Evolutionary conservation across 2,329 filamentous ascomycete species (phyloP).

Genomic region (Pseudogymnoascus sp.): DNA sequence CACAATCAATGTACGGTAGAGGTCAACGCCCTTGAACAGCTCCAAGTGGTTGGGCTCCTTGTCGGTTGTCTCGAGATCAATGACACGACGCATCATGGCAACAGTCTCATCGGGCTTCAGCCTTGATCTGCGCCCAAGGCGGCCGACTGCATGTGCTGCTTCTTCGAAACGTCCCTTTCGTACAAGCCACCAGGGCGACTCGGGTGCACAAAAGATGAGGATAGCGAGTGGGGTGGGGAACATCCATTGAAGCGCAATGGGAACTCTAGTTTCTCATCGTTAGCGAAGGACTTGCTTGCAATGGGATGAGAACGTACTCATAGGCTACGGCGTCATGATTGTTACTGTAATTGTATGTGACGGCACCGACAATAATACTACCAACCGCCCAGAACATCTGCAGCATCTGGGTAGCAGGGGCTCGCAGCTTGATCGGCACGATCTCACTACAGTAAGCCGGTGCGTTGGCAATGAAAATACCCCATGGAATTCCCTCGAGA

Average conservation of each 20-base stretch:
- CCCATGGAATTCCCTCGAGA: conserved; percentile 56
- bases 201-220: conserved; percentile 35
- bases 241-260: conserved; percentile 45
- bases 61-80: conserved; percentile 41
- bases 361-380: conserved; percentile 49
- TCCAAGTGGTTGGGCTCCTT: conserved; percentile 39
- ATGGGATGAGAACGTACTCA: conserved; percentile 30
- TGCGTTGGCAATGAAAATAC: conserved; percentile 57
- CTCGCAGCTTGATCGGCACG: conserved; percentile 49
- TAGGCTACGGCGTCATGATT: conserved; percentile 29
- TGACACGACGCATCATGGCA: conserved; percentile 50
- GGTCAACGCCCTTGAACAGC: conserved; percentile 47
- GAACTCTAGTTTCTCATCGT: conserved; percentile 32
- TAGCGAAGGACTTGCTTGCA: conserved; percentile 14
- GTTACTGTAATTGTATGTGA: conserved; percentile 45
- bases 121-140: conserved; percentile 37
- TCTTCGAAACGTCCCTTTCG: conserved; percentile 33
- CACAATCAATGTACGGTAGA: conserved; percentile 45
- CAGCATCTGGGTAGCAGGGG: conserved; percentile 51
- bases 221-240: conserved; percentile 44
- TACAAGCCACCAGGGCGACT: conserved; percentile 42
- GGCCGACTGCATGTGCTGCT: conserved; percentile 38
- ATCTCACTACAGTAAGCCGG: conserved; percentile 56
- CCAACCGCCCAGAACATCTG: conserved; percentile 61
- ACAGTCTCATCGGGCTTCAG: conserved; percentile 37